Percentiles rank a stretch among this genome's conserved stretches.
Conservation (phyloP, 768 basidiomycete species). For the Amanita polypyramis region DNA sequence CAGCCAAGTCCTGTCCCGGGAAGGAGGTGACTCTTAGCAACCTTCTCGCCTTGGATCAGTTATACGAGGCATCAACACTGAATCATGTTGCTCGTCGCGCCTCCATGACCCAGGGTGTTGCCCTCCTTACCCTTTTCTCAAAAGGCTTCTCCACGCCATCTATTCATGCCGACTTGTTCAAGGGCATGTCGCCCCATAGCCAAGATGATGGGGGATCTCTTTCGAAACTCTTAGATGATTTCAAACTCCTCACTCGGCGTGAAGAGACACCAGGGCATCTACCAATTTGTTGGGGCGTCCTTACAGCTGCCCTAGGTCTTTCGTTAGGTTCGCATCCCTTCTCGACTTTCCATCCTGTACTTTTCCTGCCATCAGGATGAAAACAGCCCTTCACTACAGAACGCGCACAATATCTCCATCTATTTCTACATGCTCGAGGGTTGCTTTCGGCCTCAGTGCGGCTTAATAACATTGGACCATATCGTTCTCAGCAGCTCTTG, state of each 20-base stretch:
- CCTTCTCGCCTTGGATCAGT: constrained; percentile 52
- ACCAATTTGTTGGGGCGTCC: constrained; percentile 82
- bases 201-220: constrained; percentile 27
- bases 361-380: constrained; percentile 2
- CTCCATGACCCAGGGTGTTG: constrained; percentile 86
- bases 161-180: constrained; percentile 12
- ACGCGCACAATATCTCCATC: constrained; percentile 75
- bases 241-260: constrained; percentile 58
- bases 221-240: constrained; percentile 37
- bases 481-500: constrained; percentile 81
- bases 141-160: constrained; percentile 65
- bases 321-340: constrained; percentile 42
- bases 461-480: constrained; percentile 87
- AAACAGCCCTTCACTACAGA: constrained; percentile 31
- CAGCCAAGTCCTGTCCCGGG: not conserved
- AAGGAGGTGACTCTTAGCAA: constrained; percentile 22
- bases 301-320: constrained; percentile 70
- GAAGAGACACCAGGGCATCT: constrained; percentile 73
- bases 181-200: not conserved
- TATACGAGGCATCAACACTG: constrained; percentile 79
- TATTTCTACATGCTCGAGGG: constrained; percentile 88
- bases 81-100: constrained; percentile 86
- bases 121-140: constrained; percentile 79
- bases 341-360: not conserved
- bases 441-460: constrained; percentile 88